Conservation (phyloP, 768 basidiomycete genomes). For the Mycena indigotica region DNA sequence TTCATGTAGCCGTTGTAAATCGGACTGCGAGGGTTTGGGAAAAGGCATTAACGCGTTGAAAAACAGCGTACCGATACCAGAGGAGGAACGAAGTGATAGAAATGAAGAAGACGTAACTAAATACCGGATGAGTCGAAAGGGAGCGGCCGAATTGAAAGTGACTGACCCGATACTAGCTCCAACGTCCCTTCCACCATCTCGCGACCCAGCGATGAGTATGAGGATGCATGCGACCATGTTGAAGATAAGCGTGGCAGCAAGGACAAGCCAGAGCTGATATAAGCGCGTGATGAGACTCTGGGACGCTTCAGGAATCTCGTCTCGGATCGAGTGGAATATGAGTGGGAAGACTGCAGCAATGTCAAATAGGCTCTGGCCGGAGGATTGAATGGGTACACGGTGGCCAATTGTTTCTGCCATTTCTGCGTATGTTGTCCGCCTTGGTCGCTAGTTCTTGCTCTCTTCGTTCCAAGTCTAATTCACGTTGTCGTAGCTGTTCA, state of each 20-base stretch:
- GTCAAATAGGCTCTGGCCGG: slow-evolving; percentile 24
- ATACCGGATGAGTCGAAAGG: slow-evolving; percentile 20
- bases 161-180: slow-evolving; percentile 82
- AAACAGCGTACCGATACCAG: slow-evolving; percentile 81
- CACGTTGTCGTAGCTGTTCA: slow-evolving; percentile 75
- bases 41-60: slow-evolving; percentile 11
- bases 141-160: slow-evolving; percentile 15
- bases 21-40: slow-evolving; percentile 53
- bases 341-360: slow-evolving; percentile 78
- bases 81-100: slow-evolving; percentile 79
- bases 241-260: slow-evolving; percentile 76
- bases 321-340: slow-evolving; percentile 89
- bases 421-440: slow-evolving; percentile 66
- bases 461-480: slow-evolving; percentile 78
- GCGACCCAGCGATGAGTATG: slow-evolving; percentile 75
- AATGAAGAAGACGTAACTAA: slow-evolving; percentile 81
- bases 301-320: slow-evolving; percentile 85
- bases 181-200: slow-evolving; percentile 76
- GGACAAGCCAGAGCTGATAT: slow-evolving; percentile 93
- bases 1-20: slow-evolving; percentile 99
- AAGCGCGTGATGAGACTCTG: slow-evolving; percentile 80
- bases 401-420: slow-evolving; percentile 94
- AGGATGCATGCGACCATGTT: slow-evolving; percentile 92
- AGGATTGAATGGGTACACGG: slow-evolving; percentile 58
- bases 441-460: slow-evolving; percentile 74